Evolutionary conservation across 768 basidiomycete species (phyloP), one percentile per base, ranked within the genome.

Genomic region (Paxillus involutus): DNA sequence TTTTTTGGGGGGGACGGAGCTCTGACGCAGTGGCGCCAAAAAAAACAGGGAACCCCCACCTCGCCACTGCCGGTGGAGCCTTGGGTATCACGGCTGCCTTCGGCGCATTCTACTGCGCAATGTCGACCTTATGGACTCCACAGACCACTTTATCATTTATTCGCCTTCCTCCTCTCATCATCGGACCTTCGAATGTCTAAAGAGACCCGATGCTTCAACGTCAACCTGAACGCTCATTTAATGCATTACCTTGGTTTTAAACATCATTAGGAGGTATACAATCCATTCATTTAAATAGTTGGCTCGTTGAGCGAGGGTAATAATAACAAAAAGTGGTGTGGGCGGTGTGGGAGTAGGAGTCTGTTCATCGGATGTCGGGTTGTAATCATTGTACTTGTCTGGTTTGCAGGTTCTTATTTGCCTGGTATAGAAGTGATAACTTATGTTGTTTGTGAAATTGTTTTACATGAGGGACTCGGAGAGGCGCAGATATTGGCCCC

Each of bases 401-500:
- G 13, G 44, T 30, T 30, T 48, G 47, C 21, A 21, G 21, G 21
- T 21, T n/a, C 21, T 21, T 21, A 21, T 21, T 2, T 21, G 21
- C 21, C 21, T 21, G 21, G n/a, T n/a, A n/a, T n/a, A n/a, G 3
- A 21, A 21, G 21, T 21, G 21, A 21, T 21, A 21, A 21, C n/a
- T n/a, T n/a, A n/a, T n/a, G n/a, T n/a, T n/a, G n/a, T n/a, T n/a
- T n/a, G n/a, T 21, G 21, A 21, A 21, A 21, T 21, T 21, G 21
- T 21, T 21, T 21, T 21, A 21, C 26, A 26, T 26, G 26, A 26
- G 4, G 4, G 26, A 26, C 26, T 26, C 26, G 26, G 26, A 26
- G 26, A 26, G 4, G 26, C 58, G 70, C 29, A 62, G 67, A 0
- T 88, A 87, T 59, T 89, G 87, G 87, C 73, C 75, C 3, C 82